A percentile compares a stretch with the other conserved stretches of the same genome.
phyloP scores from a whole-genome alignment of 495 filamentous ascomycete genomes.

The Cenococcum geophilum region DNA sequence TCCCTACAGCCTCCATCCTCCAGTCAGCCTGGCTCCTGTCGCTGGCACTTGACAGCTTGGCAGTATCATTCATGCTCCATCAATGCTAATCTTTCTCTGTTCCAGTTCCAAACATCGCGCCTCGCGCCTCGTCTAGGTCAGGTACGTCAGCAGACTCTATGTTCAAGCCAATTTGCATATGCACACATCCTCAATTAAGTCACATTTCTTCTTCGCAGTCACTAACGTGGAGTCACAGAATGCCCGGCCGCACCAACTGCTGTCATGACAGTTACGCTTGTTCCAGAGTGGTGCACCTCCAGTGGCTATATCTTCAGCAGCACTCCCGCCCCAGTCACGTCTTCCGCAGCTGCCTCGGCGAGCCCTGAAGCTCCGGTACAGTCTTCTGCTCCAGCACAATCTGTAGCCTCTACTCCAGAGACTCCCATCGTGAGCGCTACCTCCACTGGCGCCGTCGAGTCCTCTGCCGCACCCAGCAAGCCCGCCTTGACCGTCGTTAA shows the following conservation, averaged over 20 bases:
- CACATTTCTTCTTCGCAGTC: not conserved
- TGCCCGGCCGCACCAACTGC: not conserved
- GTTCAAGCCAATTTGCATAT: too few relatives aligned
- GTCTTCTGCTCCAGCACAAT: not conserved
- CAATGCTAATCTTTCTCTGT: too few relatives aligned
- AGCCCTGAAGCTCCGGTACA: not conserved
- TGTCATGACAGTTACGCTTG: not conserved
- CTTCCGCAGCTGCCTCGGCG: not conserved
- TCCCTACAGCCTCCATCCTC: too few relatives aligned
- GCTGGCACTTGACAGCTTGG: too few relatives aligned
- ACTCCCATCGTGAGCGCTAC: not conserved
- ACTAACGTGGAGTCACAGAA: not conserved
- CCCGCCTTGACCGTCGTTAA: too few relatives aligned
- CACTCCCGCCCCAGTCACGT: not conserved
- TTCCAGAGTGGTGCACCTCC: not conserved
- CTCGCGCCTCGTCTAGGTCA: too few relatives aligned
- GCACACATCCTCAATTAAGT: too few relatives aligned
- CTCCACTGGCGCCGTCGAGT: not conserved
- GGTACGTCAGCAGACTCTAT: too few relatives aligned
- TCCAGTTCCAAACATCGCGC: too few relatives aligned
- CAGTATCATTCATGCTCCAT: too few relatives aligned
- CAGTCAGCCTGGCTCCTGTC: too few relatives aligned
- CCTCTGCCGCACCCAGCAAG: not conserved
- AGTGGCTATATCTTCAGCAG: not conserved
- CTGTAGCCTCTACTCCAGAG: not conserved